phyloP scores from a whole-genome alignment of 1,139 yeast species.

The Saccharomycopsis crataegensis region DNA sequence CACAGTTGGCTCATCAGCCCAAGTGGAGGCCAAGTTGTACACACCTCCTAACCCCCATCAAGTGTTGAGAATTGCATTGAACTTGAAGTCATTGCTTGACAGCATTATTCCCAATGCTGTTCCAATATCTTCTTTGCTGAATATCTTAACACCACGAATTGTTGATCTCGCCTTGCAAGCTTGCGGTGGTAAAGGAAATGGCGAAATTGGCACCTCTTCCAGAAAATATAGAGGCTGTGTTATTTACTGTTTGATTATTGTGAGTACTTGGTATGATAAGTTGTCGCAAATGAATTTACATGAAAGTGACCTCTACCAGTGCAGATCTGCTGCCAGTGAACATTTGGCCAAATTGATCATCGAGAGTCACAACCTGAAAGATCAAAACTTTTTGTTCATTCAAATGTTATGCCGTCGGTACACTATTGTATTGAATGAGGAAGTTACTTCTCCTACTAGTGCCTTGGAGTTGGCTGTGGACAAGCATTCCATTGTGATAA shows the following conservation, averaged over 20 bases:
- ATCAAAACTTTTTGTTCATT: slow-evolving; percentile 58
- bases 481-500: slow-evolving; percentile 69
- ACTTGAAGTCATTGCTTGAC: slow-evolving; percentile 47
- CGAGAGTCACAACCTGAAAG: slow-evolving; percentile 33
- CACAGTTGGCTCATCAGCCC: background rate
- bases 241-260: slow-evolving; percentile 63
- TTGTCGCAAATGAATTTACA: slow-evolving; percentile 55
- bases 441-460: slow-evolving; percentile 53
- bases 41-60: slow-evolving; percentile 44
- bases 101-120: slow-evolving; percentile 39
- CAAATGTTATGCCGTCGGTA: slow-evolving; percentile 75
- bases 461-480: slow-evolving; percentile 84
- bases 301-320: slow-evolving; percentile 54
- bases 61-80: slow-evolving; percentile 44
- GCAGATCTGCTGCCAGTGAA: slow-evolving; percentile 65
- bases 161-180: slow-evolving; percentile 13
- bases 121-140: slow-evolving; percentile 1
- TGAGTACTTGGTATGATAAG: slow-evolving; percentile 68
- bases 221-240: slow-evolving; percentile 60
- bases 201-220: slow-evolving; percentile 46
- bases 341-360: slow-evolving; percentile 61
- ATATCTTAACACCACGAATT: slow-evolving; percentile 25
- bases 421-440: slow-evolving; percentile 54
- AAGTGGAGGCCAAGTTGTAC: slow-evolving; percentile 10
- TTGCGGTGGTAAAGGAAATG: slow-evolving; percentile 46